Evolutionary conservation across 2,329 filamentous ascomycete genomes (phyloP).

Genomic region (Nannizziopsis barbatae): DNA sequence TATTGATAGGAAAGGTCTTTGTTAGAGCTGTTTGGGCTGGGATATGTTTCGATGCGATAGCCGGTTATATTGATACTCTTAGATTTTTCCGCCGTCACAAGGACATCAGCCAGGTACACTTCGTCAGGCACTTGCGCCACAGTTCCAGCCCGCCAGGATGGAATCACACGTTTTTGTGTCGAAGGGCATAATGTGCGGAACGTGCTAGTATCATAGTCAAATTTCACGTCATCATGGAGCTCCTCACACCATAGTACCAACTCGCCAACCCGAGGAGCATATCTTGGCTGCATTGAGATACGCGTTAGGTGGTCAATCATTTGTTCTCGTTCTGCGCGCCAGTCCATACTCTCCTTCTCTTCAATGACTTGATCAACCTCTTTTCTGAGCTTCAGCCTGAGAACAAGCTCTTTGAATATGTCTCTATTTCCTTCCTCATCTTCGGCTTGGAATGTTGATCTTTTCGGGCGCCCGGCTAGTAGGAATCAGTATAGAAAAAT

Average conservation of each 20-base stretch:
- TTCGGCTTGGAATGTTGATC: constrained; percentile 11
- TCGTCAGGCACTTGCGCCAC: constrained; percentile 43
- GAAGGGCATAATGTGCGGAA: constrained; percentile 28
- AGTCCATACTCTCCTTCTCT: constrained; percentile 46
- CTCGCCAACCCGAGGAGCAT: constrained; percentile 46
- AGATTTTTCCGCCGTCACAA: constrained; percentile 30
- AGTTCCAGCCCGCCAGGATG: constrained; percentile 48
- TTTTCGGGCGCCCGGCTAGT: constrained; percentile 9
- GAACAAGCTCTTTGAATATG: constrained; percentile 41
- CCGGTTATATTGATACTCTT: constrained; percentile 41
- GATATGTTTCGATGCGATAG: constrained; percentile 47
- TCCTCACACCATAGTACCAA: constrained; percentile 43
- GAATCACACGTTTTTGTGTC: constrained; percentile 26
- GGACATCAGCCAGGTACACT: constrained; percentile 37
- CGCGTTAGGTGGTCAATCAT: constrained; percentile 35
- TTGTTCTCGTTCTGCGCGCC: constrained; percentile 40
- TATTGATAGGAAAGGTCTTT: constrained; percentile 45
- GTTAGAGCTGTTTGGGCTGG: constrained; percentile 40
- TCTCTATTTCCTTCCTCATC: constrained; percentile 47
- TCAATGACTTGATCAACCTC: constrained; percentile 37
- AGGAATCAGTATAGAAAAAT: background rate
- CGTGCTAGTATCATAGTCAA: constrained; percentile 22
- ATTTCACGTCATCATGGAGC: constrained; percentile 29
- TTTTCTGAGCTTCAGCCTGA: constrained; percentile 36
- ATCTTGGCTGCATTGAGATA: constrained; percentile 37